These are phyloP conservation scores for Tausonia pullulans DNA, from an alignment of 1,284 basidiomycete species.

Conservation along the genomic window DNA sequence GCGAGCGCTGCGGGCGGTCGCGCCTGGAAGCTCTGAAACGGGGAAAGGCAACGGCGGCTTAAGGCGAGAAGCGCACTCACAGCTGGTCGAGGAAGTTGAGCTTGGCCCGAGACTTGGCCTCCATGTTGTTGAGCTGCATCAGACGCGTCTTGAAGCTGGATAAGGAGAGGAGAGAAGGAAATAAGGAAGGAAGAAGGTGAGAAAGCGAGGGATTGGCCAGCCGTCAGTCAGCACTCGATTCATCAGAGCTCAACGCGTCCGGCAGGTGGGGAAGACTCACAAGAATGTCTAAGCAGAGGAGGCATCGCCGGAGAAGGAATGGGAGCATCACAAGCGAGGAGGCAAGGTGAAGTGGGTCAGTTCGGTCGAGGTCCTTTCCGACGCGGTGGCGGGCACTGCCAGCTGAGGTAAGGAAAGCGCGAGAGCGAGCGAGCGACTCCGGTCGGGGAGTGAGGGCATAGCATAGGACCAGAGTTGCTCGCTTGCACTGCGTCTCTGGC, in stretches of 20 bases:
- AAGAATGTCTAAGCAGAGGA: not conserved
- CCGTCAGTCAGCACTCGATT: no score
- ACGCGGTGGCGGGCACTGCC: not conserved
- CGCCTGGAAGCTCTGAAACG: no score
- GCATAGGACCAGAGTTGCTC: no score
- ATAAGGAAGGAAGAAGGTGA: no score
- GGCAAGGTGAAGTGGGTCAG: no score
- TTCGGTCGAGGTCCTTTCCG: no score
- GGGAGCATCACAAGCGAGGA: no score
- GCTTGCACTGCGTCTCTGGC: no score
- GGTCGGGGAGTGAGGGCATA: not conserved
- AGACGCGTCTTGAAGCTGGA: slow-evolving; percentile 89
- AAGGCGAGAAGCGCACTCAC: slow-evolving; percentile 37
- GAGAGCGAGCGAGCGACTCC: not conserved
- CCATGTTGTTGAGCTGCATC: slow-evolving; percentile 91
- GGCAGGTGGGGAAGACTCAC: not conserved
- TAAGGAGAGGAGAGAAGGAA: slow-evolving; percentile 31
- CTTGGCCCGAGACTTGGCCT: slow-evolving; percentile 91
- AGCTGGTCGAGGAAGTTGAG: slow-evolving; percentile 95
- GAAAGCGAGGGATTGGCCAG: no score
- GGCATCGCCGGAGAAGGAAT: no score
- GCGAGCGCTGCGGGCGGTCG: no score
- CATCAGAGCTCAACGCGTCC: no score
- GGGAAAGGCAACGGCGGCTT: slow-evolving; percentile 24
- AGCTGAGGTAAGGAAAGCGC: not conserved